Base-by-base conservation (phyloP, 441 rosid genomes). In the Euphorbia corollata region DNA sequence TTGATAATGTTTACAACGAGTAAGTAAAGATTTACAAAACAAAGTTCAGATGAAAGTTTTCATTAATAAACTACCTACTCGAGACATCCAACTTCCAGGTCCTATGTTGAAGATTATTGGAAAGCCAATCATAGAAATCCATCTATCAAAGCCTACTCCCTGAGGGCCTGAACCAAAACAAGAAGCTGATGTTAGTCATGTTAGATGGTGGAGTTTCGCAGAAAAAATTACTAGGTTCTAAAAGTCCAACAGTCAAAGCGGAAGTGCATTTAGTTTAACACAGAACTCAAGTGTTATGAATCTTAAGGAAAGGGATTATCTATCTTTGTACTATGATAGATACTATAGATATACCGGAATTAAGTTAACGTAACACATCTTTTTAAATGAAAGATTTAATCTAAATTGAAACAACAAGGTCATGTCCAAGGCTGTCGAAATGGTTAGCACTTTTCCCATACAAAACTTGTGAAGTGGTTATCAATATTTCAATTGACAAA, bases 21-120 rank as follows among this genome's bases (percentile, higher is more conserved):
- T 50, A 43, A 41, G 18, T 59, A 16, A 59, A 36, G 67, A 48
- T 48, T 41, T 65, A 50, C 56, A 59, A 47, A 65, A 41, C 43
- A 69, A 68, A 81, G 65, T 68, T 70, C 61, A 30, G 32, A 18
- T 8, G 23, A 50, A 74, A 67, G 8, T 9, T 71, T 73, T 54
- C 68, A 65, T 22, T 24, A 19, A 55, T 54, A 59, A 54, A 72
- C 34, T n/a, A 38, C 54, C 71, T 55, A 59, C 48, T 59, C 47
- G 74, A 12, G 62, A 61, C 50, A 69, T 74, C 68, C 66, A 60
- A 68, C 60, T 73, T 54, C 63, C 50, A 18, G 15, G 57, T 27
- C 64, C 18, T 54, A 9, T 34, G 56, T 16, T 24, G 69, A 45
- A 56, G 18, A 63, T 69, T 66, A 72, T 72, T 22, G 61, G 64